Percentiles rank a stretch among this genome's conserved stretches.
Evolutionary conservation across 1,139 yeast genomes (phyloP).

Genomic region (Sugiyamaella pinicola): DNA sequence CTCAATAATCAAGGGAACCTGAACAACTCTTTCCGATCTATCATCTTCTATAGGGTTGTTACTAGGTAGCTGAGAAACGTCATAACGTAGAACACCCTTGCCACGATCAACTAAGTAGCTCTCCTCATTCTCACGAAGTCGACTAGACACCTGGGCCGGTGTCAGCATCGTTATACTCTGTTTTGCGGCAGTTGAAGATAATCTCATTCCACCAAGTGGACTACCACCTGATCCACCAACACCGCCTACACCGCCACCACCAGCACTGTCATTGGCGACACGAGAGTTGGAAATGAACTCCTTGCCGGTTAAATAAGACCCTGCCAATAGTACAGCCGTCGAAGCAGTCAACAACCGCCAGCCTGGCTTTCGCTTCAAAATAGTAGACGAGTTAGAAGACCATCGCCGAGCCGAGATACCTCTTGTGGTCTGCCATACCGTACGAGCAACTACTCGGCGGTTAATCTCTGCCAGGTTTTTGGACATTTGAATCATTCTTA

Average conservation of each 20-base stretch:
- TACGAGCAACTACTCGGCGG: constrained; percentile 14
- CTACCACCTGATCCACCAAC: constrained; percentile 9
- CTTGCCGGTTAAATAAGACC: constrained; percentile 18
- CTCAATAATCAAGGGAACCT: constrained; percentile 58
- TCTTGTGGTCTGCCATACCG: constrained; percentile 13
- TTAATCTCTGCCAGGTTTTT: constrained; percentile 13
- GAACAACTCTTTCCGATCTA: constrained; percentile 81
- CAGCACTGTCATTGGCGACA: constrained; percentile 18
- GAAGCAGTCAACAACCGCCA: constrained; percentile 22
- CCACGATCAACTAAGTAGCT: constrained; percentile 79
- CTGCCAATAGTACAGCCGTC: constrained; percentile 20
- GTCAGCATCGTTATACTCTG: constrained; percentile 48
- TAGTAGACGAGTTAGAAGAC: constrained; percentile 4
- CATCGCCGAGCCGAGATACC: constrained; percentile 2
- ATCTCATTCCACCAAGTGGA: constrained; percentile 4
- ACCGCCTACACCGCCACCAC: constrained; percentile 2
- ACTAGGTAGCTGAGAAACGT: constrained; percentile 84
- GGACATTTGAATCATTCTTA: constrained; percentile 16
- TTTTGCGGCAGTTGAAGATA: constrained; percentile 19
- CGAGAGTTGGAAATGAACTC: constrained; percentile 4
- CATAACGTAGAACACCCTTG: constrained; percentile 90
- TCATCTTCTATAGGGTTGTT: constrained; percentile 96
- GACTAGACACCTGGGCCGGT: constrained; percentile 73
- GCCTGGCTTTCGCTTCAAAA: constrained; percentile 13
- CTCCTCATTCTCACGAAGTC: constrained; percentile 75